These are phyloP conservation scores for Maudiozyma bulderi DNA, from an alignment of 805 yeast species.

Conservation along the genomic window DNA sequence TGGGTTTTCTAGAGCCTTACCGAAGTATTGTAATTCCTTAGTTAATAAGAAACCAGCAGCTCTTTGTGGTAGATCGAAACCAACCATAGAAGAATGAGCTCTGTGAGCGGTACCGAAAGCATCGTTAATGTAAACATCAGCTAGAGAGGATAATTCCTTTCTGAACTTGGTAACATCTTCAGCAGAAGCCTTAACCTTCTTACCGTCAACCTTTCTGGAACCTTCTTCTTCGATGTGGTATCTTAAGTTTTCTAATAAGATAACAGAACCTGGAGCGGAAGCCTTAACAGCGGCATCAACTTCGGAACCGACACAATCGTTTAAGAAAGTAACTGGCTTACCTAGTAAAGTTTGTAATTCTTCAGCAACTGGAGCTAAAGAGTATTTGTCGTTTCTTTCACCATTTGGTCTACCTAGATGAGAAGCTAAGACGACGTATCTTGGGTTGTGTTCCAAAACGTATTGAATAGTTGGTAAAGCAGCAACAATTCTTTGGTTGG, in stretches of 20 bases:
- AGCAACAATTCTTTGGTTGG: slow-evolving; percentile 99
- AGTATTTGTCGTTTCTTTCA: slow-evolving; percentile 73
- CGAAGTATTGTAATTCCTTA: slow-evolving; percentile 94
- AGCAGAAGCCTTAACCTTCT: slow-evolving; percentile 85
- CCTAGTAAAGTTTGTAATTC: slow-evolving; percentile 76
- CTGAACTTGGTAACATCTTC: slow-evolving; percentile 84
- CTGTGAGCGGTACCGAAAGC: slow-evolving; percentile 99
- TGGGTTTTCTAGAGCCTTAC: slow-evolving; percentile 98
- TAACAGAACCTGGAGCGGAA: slow-evolving; percentile 70
- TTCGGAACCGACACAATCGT: slow-evolving; percentile 87
- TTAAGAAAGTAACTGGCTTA: slow-evolving; percentile 67
- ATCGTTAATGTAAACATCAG: slow-evolving; percentile 95
- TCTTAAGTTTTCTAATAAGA: slow-evolving; percentile 93
- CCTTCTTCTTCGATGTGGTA: slow-evolving; percentile 98
- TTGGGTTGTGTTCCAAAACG: slow-evolving; percentile 85
- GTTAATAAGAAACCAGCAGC: slow-evolving; percentile 98
- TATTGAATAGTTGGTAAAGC: slow-evolving; percentile 97
- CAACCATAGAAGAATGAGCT: slow-evolving; percentile 99
- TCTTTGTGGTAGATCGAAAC: slow-evolving; percentile 87
- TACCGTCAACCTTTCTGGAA: slow-evolving; percentile 81
- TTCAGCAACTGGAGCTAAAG: slow-evolving; percentile 84
- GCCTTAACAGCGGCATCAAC: slow-evolving; percentile 71
- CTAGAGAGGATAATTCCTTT: slow-evolving; percentile 78
- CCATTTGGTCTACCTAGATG: slow-evolving; percentile 99
- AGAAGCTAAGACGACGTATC: slow-evolving; percentile 85